Evolutionary conservation across 1,284 basidiomycete genomes (phyloP), one percentile per base, ranked within the genome.

Genomic region (Puccinia sorghi): DNA sequence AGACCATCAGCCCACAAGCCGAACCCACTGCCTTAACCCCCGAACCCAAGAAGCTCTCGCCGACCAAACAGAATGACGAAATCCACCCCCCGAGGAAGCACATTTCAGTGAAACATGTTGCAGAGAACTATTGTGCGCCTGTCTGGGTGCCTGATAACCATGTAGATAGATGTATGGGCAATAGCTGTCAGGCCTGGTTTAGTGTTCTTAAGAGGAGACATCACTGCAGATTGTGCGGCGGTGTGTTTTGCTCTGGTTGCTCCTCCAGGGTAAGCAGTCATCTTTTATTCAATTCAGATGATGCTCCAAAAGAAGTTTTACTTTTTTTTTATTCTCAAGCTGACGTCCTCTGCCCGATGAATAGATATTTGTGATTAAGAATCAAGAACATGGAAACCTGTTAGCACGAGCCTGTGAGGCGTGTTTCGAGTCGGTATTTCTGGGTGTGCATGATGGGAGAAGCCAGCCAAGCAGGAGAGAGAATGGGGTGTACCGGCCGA

Each of bases 101-200:
- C n/a, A 25, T 48, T 3, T 22, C 8, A 41, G 41, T 48, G 15
- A 64, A 80, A 25, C 80, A 80, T n/a, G 79, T 85, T 80, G 90
- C 95, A 50, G 92, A 95, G 66, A 91, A 93, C 84, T 96, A 94
- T 86, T 89, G 93, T 1, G 93, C 94, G 3, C 92, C 94, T 0
- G 89, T 96, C 12, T 97, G 94, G 94, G 90, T 95, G 20, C 93
- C 94, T 0, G 93, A 97, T 83, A 89, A 89, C 79, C 91, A 89
- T 83, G 90, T 92, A 9, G 88, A 89, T 80, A 87, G 88, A 59
- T 97, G 94, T 84, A 93, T 93, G 91, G 87, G 91, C 32, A 32
- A 32, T 15, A 50, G 48, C 20, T 97, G 94, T 83, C 89, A 89
- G 13, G 86, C 88, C 72, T 82, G 87, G 27, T 97, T 97, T 85